Evolutionary conservation across 2,329 filamentous ascomycete species (phyloP), one percentile per base, ranked within the genome.

Genomic region (Beauveria sp.): DNA sequence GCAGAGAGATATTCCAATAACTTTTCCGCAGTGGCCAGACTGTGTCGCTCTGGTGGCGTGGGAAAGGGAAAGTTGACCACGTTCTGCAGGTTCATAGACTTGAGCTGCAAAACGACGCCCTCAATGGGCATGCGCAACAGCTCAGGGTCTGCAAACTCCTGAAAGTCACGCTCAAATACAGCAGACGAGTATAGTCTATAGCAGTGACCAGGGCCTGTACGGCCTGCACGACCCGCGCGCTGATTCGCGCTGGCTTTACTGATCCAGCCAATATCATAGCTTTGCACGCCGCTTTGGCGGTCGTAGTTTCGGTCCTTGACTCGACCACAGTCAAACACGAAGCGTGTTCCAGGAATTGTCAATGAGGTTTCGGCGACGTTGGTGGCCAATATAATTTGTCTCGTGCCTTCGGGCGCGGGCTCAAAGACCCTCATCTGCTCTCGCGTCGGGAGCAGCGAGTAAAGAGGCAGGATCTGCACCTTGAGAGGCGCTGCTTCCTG

Each of bases 291-390:
- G 9, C 90, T 97, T 12, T 84, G 77, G n/a, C 85, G 82, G 70
- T 97, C 90, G 69, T 94, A 97, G 62, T 88, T 89, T 64, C 93
- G 88, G 72, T 97, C 92, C 73, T 99, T 99, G 41, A 90, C 89
- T 55, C 96, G 83, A 40, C 94, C 94, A 66, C 90, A 92, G 73
- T 97, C 93, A 64, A 99, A 97, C 9, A 99, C 94, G 70, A 97
- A 99, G 63, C 91, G 86, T 63, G 96, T 92, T 2, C 92, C 92
- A 0, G 94, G 93, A 61, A 99, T 99, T 0, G 94, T 99, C 71
- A 99, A 81, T 83, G 90, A 96, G 0, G 94, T 99, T 74, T 99
- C 94, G 0, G 94, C 94, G 50, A 99, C 91, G 73, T 99, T 99
- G 48, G 94, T 99, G 0, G 94, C 92, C 46, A 99, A 77, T 4